These are phyloP conservation scores for Glycyrrhiza uralensis DNA, from an alignment of 306 rosid species.

Conservation along the genomic window DNA sequence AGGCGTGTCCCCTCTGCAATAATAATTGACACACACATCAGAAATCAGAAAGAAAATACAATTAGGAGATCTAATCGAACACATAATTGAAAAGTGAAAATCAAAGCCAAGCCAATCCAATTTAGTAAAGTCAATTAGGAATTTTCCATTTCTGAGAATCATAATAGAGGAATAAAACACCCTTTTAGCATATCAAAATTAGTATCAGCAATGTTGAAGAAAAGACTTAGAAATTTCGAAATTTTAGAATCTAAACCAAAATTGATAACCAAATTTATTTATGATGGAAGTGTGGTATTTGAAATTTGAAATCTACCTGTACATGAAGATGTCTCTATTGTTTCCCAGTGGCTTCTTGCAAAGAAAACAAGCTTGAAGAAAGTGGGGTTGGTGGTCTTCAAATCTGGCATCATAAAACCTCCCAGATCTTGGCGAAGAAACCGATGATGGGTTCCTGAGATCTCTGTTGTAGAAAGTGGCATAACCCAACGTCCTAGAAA, in stretches of 20 bases:
- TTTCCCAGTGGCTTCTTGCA: conserved; percentile 72
- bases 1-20: conserved; percentile 87
- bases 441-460: conserved; percentile 30
- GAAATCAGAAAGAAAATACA: background rate
- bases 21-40: background rate
- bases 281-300: too few relatives aligned
- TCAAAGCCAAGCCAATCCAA: background rate
- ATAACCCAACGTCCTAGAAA: conserved; percentile 52
- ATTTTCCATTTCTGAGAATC: background rate
- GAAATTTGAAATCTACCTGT: conserved; percentile 51
- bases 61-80: background rate
- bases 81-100: background rate
- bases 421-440: conserved; percentile 59
- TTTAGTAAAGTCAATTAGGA: too few relatives aligned
- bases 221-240: background rate
- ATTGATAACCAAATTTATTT: background rate
- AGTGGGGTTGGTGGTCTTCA: conserved; percentile 76
- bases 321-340: conserved; percentile 83
- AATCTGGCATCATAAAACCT: conserved; percentile 71
- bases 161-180: too few relatives aligned
- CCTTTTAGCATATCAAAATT: too few relatives aligned
- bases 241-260: background rate
- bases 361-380: conserved; percentile 70
- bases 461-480: conserved; percentile 27
- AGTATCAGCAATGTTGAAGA: background rate